Conservation (phyloP, 2,329 filamentous ascomycete genomes). For the Trichoderma cornu-damae region DNA sequence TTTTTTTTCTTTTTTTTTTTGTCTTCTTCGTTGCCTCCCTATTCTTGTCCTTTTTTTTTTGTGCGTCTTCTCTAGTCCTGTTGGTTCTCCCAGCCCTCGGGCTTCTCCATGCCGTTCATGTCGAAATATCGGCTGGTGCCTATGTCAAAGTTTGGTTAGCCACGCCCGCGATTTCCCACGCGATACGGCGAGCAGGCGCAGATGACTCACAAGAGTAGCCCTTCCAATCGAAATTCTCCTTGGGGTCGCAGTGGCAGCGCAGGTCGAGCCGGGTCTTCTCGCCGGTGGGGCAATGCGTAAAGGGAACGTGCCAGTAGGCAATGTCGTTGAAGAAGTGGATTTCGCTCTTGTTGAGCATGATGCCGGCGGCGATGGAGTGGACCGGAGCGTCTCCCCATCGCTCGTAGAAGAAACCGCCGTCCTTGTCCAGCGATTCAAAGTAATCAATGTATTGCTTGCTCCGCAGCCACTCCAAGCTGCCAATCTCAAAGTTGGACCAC, state of each 20-base stretch:
- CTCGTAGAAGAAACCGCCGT: constrained; percentile 98
- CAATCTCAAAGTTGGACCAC: constrained; percentile 99
- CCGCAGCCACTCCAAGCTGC: constrained; percentile 88
- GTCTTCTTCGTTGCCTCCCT: no score
- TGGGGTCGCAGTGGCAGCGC: constrained; percentile 90
- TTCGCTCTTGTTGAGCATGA: constrained; percentile 87
- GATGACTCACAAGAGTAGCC: constrained; percentile 79
- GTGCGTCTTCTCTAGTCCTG: constrained; percentile 38
- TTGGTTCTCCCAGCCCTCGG: constrained; percentile 76
- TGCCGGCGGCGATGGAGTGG: constrained; percentile 87
- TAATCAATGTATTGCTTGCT: constrained; percentile 85
- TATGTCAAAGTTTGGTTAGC: constrained; percentile 23
- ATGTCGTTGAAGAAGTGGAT: constrained; percentile 99
- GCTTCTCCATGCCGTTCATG: constrained; percentile 73
- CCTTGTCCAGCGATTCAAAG: constrained; percentile 80
- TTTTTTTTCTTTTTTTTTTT: no score
- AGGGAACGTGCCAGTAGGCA: constrained; percentile 95
- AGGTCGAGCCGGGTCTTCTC: constrained; percentile 78
- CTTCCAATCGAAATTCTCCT: constrained; percentile 99
- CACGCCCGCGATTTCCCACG: neutral
- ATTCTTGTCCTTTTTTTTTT: no score
- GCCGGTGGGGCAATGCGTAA: constrained; percentile 93
- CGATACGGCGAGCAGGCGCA: neutral
- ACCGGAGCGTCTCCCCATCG: constrained; percentile 97
- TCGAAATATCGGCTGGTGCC: constrained; percentile 79